Evolutionary conservation across 108 stramenopile species (phyloP).

Genomic region (Bacterosira constricta): DNA sequence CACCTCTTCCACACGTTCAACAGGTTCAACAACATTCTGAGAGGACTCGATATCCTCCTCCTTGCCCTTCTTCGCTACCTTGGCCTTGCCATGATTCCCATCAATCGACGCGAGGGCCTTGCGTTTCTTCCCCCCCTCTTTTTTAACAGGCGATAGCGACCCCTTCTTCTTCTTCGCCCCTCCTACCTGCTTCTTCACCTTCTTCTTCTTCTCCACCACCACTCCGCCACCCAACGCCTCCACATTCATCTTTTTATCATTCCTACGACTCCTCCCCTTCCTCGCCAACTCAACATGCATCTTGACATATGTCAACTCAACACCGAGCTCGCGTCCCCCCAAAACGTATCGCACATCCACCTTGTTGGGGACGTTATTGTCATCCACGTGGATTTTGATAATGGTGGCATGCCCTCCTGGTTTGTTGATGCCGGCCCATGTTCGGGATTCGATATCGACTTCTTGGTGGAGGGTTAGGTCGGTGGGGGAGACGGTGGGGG

Average conservation of each 20-base stretch:
- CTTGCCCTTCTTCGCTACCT: neutral
- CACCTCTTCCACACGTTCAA: neutral
- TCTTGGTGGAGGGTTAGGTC: neutral
- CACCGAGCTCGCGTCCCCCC: conserved; percentile 3
- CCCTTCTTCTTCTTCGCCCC: neutral
- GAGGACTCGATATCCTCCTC: neutral
- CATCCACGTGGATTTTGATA: neutral
- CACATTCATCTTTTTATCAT: neutral
- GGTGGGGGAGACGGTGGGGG: neutral
- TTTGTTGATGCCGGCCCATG: conserved; percentile 39
- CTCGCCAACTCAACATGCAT: neutral
- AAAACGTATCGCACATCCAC: conserved; percentile 20
- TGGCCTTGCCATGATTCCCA: neutral
- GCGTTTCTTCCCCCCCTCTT: neutral
- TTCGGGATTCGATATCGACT: conserved; percentile 20
- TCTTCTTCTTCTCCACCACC: neutral
- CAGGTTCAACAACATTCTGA: neutral
- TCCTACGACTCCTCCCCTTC: neutral
- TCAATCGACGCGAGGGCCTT: neutral
- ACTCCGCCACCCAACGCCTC: neutral
- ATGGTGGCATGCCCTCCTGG: conserved; percentile 16
- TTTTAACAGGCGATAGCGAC: too few relatives aligned
- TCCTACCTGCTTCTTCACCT: neutral
- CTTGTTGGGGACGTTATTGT: neutral
- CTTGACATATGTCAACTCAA: conserved; percentile 15